These are phyloP conservation scores for Chrysosporium queenslandicum DNA, from an alignment of 2,329 filamentous ascomycete genomes.

Conservation along the genomic window DNA sequence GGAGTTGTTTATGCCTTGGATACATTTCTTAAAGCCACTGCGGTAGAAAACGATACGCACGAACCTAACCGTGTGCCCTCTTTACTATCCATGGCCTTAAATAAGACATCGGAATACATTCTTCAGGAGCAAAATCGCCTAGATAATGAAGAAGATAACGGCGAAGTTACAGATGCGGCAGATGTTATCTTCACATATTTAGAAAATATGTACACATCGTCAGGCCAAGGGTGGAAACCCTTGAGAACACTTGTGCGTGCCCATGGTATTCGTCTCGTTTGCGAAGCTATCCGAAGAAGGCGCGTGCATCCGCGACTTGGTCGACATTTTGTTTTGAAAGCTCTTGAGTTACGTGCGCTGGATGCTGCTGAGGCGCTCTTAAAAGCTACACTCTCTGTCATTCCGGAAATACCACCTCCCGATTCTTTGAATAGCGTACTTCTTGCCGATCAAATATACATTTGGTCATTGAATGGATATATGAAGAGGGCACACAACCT, in stretches of 20 bases:
- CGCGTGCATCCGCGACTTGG: constrained; percentile 29
- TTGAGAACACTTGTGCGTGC: constrained; percentile 34
- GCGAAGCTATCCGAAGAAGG: constrained; percentile 28
- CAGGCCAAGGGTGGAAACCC: constrained; percentile 31
- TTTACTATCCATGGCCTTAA: constrained; percentile 30
- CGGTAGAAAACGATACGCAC: constrained; percentile 1
- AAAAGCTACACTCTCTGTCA: constrained; percentile 23
- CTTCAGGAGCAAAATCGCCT: constrained; percentile 29
- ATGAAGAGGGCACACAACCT: constrained; percentile 15
- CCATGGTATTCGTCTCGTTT: constrained; percentile 33
- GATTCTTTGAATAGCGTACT: constrained; percentile 18
- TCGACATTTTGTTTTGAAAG: constrained; percentile 28
- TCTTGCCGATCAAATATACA: constrained; percentile 25
- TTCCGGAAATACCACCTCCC: constrained; percentile 20
- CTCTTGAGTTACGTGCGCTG: constrained; percentile 25
- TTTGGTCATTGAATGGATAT: constrained; percentile 27
- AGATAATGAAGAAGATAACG: constrained; percentile 25
- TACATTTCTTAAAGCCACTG: constrained; percentile 31
- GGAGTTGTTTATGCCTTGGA: constrained; percentile 29
- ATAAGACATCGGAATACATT: constrained; percentile 32
- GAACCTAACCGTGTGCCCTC: constrained; percentile 26
- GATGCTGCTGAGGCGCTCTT: constrained; percentile 31
- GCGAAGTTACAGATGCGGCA: constrained; percentile 32
- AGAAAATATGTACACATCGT: constrained; percentile 30
- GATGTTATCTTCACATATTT: constrained; percentile 36